Conservation (phyloP, 108 stramenopile species). For the Cyclotella distinguenda region DNA sequence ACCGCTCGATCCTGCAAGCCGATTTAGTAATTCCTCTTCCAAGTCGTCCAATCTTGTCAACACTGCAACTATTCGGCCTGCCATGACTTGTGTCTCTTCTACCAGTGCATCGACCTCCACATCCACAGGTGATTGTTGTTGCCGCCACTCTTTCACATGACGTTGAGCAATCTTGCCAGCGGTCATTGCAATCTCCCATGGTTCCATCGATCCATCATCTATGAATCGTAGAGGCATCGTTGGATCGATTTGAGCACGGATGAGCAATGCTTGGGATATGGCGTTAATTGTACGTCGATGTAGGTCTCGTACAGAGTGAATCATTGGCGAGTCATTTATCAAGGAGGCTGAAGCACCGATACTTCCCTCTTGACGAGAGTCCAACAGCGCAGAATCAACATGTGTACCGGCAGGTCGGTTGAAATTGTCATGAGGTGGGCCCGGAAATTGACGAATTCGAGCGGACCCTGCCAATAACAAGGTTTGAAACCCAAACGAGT, state of each 20-base stretch:
- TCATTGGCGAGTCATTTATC: background rate
- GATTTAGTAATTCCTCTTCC: constrained; percentile 31
- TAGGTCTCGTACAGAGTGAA: constrained; percentile 7
- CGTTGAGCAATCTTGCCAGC: constrained; percentile 38
- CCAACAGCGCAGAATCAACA: background rate
- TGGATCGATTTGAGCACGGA: constrained; percentile 35
- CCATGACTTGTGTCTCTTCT: constrained; percentile 38
- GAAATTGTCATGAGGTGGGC: background rate
- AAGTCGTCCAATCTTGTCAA: constrained; percentile 32
- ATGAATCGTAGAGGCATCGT: constrained; percentile 28
- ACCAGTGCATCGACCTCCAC: constrained; percentile 4
- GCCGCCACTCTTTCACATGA: constrained; percentile 15
- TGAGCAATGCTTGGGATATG: constrained; percentile 27
- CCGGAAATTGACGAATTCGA: background rate
- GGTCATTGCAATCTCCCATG: constrained; percentile 36
- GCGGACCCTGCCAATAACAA: no score
- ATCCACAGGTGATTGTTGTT: background rate
- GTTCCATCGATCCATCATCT: constrained; percentile 36
- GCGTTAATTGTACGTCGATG: constrained; percentile 26
- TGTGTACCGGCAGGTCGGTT: no score
- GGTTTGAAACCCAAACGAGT: no score
- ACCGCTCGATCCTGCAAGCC: constrained; percentile 5
- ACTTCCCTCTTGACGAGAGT: background rate
- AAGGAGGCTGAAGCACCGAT: background rate
- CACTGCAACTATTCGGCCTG: constrained; percentile 28